phyloP scores from a whole-genome alignment of 768 basidiomycete genomes.

The Thelephora ganbajun region DNA sequence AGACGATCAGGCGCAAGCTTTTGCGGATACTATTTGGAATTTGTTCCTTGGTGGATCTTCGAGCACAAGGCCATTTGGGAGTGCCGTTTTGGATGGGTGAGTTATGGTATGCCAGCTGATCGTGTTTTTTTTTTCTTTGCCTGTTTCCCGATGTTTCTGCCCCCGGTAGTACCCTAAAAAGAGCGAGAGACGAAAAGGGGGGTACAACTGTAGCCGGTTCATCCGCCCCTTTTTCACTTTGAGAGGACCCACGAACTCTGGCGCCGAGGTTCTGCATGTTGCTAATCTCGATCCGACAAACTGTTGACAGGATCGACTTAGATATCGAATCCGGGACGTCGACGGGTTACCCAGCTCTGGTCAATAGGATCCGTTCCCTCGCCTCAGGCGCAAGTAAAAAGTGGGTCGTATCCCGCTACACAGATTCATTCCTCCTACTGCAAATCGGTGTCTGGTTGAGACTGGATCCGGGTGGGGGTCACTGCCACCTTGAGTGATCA shows the following conservation, averaged over 20 bases:
- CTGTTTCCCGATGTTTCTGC: no score
- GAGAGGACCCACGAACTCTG: no score
- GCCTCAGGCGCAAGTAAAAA: slow-evolving; percentile 20
- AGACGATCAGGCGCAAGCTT: slow-evolving; percentile 23
- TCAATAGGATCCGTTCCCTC: slow-evolving; percentile 21
- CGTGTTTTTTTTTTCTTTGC: no score
- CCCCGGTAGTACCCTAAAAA: no score
- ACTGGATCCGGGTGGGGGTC: no score
- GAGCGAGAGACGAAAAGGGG: no score
- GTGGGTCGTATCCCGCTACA: no score
- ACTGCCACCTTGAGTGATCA: no score
- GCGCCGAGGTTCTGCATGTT: no score
- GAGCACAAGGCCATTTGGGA: slow-evolving; percentile 28
- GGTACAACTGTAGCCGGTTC: no score
- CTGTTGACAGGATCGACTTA: slow-evolving; percentile 18
- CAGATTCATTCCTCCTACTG: neutral
- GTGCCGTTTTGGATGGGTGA: slow-evolving; percentile 32
- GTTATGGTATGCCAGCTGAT: slow-evolving; percentile 1
- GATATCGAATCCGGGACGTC: slow-evolving; percentile 24
- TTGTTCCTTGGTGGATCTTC: slow-evolving; percentile 33
- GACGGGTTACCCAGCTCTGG: slow-evolving; percentile 21
- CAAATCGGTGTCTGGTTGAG: neutral
- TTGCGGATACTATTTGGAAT: slow-evolving; percentile 27
- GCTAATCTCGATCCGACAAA: no score
- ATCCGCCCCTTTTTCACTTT: no score